Conservation (phyloP, 192 early-diverging fungal species). For the Pilaira anomala region DNA sequence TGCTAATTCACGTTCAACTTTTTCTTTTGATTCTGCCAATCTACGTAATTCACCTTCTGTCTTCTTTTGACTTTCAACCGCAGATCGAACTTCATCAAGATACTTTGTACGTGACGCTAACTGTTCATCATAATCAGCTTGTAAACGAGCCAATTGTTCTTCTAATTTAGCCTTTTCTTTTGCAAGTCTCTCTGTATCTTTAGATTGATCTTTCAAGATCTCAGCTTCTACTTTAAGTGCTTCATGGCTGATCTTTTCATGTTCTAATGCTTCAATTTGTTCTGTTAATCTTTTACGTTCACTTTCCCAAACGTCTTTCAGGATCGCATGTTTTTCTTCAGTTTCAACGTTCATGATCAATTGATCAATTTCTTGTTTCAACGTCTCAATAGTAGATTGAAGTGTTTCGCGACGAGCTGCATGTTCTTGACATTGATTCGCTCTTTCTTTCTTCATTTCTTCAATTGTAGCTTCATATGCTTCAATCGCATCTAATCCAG, state of each 20-base stretch:
- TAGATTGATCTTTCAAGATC: constrained; percentile 37
- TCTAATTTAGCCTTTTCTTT: constrained; percentile 40
- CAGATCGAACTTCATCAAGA: constrained; percentile 22
- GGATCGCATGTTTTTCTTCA: constrained; percentile 47
- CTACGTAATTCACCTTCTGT: constrained; percentile 25
- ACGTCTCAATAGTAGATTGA: constrained; percentile 38
- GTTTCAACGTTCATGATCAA: constrained; percentile 35
- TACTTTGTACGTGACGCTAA: constrained; percentile 18
- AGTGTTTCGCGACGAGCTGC: constrained; percentile 28
- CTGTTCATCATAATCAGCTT: constrained; percentile 33
- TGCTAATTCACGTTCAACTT: constrained; percentile 28
- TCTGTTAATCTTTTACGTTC: constrained; percentile 49
- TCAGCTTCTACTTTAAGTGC: constrained; percentile 33
- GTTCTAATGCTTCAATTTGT: constrained; percentile 31
- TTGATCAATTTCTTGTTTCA: constrained; percentile 48
- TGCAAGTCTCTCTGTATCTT: constrained; percentile 40
- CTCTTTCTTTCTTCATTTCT: constrained; percentile 39
- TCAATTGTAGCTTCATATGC: constrained; percentile 42
- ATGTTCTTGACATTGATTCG: constrained; percentile 22
- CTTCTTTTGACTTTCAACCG: constrained; percentile 33
- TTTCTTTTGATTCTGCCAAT: constrained; percentile 23
- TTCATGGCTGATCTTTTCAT: constrained; percentile 33
- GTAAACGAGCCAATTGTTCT: constrained; percentile 32
- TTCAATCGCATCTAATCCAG: constrained; percentile 44
- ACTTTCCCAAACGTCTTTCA: constrained; percentile 48